Evolutionary conservation across 148 eudicot species (phyloP), one percentile per base, ranked within the genome.

Genomic region (Rhododendron vialii): DNA sequence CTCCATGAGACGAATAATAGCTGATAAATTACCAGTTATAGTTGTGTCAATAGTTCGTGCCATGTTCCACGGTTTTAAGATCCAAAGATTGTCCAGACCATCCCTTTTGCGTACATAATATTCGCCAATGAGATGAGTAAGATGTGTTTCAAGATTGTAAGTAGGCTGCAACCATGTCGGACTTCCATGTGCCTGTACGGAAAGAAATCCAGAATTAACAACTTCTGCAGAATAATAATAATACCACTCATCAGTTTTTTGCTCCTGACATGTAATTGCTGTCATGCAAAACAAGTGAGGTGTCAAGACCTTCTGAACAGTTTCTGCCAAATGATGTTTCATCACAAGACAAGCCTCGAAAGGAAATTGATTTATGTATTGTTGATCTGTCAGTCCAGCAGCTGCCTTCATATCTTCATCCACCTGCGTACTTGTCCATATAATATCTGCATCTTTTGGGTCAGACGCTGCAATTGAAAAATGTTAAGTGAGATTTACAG

Each of bases 61-160:
- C 99, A 97, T 97, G 88, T 97, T 97, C 99, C 99, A 97, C 4
- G 99, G 99, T 87, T 97, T 97, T 83, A 97, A 84, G 83, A 97
- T 97, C 99, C 99, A 97, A 73, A 95, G 85, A 89, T 97, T 97
- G 89, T 95, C 96, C 26, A 83, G 86, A 79, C 92, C 95, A 73
- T 91, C 92, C 87, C 89, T 91, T 85, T 97, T 92, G 69, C 98
- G 95, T 69, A 92, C 88, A 87, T 78, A 85, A 86, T 91, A 97
- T 81, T 97, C 96, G 71, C 99, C 99, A 86, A 97, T 92, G 51
- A 97, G 91, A 85, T 93, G 95, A 86, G 95, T 84, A 75, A 97
- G 93, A 78, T 94, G 90, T 86, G 90, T 94, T 89, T 95, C 99
- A 45, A 97, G 94, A 97, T 97, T 93, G 92, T 97, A 95, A 76